Evolutionary conservation across 2,329 filamentous ascomycete genomes (phyloP).

Genomic region (Aspergillus tamarii): DNA sequence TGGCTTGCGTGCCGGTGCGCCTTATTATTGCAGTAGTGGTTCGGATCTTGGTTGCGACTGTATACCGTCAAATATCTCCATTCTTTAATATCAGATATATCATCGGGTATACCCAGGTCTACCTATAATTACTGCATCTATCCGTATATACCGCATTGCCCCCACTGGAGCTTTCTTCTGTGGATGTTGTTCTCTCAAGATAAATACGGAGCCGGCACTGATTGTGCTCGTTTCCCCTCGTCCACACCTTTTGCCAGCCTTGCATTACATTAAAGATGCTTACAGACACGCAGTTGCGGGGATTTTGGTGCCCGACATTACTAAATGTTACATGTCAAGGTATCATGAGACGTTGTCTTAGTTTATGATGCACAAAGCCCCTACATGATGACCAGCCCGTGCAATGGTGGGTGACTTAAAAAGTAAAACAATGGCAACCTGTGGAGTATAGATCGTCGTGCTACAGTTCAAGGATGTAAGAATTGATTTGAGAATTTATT

Average conservation of each 20-base stretch:
- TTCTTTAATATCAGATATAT: neutral
- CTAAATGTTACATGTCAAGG: neutral
- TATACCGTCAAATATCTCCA: neutral
- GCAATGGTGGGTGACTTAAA: neutral
- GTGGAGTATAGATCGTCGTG: neutral
- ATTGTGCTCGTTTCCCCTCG: neutral
- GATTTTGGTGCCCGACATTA: slow-evolving; percentile 1
- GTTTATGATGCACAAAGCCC: neutral
- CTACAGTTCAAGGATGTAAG: neutral
- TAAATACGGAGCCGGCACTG: neutral
- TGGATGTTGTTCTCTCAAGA: neutral
- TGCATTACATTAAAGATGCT: neutral
- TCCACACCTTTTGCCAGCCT: neutral
- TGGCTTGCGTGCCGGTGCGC: neutral
- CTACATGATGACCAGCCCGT: neutral
- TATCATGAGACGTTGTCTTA: neutral
- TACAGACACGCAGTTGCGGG: neutral
- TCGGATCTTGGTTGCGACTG: neutral
- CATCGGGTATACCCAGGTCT: neutral
- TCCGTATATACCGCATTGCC: neutral
- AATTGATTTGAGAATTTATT: neutral
- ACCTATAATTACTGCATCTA: neutral
- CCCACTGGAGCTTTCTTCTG: neutral
- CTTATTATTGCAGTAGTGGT: neutral
- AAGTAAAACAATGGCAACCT: neutral